phyloP scores from a whole-genome alignment of 129 eudicot genomes.

The Heracleum sosnowskyi region DNA sequence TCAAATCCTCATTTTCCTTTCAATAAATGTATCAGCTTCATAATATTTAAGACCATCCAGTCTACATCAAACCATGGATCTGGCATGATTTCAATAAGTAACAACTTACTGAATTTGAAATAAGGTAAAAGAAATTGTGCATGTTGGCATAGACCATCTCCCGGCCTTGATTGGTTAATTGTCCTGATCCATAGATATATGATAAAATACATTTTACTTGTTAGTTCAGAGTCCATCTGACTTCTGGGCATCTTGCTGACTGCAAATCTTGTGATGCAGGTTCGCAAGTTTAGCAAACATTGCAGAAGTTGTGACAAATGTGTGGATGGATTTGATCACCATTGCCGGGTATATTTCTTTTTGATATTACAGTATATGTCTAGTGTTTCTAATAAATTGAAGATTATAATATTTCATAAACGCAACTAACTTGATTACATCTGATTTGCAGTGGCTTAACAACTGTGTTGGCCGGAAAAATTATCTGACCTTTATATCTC shows the following conservation, averaged over 20 bases:
- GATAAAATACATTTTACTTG: background rate
- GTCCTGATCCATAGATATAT: background rate
- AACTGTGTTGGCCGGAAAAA: conserved; percentile 93
- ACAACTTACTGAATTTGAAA: background rate
- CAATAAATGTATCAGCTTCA: background rate
- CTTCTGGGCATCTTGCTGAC: background rate
- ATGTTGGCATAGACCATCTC: background rate
- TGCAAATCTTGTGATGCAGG: conserved; percentile 36
- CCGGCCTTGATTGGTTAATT: background rate
- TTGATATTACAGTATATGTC: background rate
- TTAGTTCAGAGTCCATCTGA: background rate
- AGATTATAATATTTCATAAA: background rate
- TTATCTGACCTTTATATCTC: conserved; percentile 63
- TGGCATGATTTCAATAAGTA: background rate
- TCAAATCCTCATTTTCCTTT: background rate
- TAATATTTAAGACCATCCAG: background rate
- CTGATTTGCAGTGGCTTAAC: conserved; percentile 76
- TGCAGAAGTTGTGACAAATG: conserved; percentile 99
- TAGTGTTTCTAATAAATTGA: background rate
- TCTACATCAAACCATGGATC: background rate
- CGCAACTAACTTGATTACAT: conserved; percentile 16
- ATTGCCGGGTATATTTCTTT: conserved; percentile 61
- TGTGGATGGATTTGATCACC: conserved; percentile 96
- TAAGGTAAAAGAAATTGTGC: background rate
- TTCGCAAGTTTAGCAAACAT: conserved; percentile 92